Percentiles rank a stretch among this genome's conserved stretches.
phyloP scores from a whole-genome alignment of 768 basidiomycete genomes.

The Lactifluus echinatus region DNA sequence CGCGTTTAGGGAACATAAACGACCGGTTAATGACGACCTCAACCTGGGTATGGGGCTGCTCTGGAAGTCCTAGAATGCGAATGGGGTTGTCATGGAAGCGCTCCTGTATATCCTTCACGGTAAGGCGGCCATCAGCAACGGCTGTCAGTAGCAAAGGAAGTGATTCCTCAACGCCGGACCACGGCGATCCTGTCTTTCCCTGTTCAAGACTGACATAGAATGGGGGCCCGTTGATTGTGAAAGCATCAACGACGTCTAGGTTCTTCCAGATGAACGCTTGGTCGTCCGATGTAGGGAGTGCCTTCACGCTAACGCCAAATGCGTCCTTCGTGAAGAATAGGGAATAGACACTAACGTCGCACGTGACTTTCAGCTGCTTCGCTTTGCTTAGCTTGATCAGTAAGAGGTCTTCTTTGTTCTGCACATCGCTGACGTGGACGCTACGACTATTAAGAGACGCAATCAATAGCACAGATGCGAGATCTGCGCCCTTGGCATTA shows the following conservation, averaged over 20 bases:
- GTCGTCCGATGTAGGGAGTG: constrained; percentile 65
- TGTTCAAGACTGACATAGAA: constrained; percentile 62
- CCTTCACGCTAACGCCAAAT: constrained; percentile 44
- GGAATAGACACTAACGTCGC: constrained; percentile 88
- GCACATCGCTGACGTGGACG: constrained; percentile 87
- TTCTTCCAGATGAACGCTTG: constrained; percentile 83
- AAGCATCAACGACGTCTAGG: constrained; percentile 75
- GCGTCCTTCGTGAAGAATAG: constrained; percentile 79
- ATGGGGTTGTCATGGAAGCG: constrained; percentile 89
- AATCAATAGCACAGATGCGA: constrained; percentile 86
- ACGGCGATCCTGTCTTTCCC: constrained; percentile 50
- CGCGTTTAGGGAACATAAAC: constrained; percentile 42
- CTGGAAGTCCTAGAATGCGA: constrained; percentile 83
- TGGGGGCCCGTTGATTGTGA: constrained; percentile 83
- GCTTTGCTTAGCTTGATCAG: constrained; percentile 93
- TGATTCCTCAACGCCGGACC: constrained; percentile 80
- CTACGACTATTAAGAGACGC: constrained; percentile 88
- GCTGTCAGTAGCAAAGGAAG: constrained; percentile 84
- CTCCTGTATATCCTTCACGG: constrained; percentile 71
- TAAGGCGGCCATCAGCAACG: constrained; percentile 68
- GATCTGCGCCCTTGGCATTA: constrained; percentile 83
- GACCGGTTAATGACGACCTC: constrained; percentile 86
- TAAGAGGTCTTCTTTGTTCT: constrained; percentile 75
- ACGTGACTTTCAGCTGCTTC: constrained; percentile 89
- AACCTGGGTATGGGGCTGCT: constrained; percentile 78